These are phyloP conservation scores for Kurtzmaniella cleridarum DNA, from an alignment of 805 yeast genomes.

Conservation along the genomic window DNA sequence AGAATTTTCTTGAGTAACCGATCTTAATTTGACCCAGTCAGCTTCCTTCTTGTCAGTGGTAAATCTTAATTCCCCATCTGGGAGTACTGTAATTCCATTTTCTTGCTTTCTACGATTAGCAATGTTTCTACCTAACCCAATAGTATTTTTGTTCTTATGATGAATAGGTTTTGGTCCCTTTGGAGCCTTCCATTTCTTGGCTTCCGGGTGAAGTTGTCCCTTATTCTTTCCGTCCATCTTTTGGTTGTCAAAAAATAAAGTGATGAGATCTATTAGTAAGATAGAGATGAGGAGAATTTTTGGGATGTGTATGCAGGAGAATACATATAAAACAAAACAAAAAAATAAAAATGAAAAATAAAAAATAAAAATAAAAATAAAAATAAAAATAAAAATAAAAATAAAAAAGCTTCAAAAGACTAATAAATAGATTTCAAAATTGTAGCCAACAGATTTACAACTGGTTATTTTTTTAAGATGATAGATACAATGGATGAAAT, in stretches of 20 bases:
- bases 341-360: background rate
- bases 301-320: background rate
- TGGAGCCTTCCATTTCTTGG: conserved; percentile 79
- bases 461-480: too few relatives aligned
- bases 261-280: background rate
- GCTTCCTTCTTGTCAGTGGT: conserved; percentile 83
- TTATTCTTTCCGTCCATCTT: conserved; percentile 26
- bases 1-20: conserved; percentile 92
- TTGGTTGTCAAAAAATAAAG: background rate
- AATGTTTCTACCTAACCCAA: conserved; percentile 83
- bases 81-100: conserved; percentile 63
- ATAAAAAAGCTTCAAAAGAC: too few relatives aligned
- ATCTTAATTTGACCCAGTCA: conserved; percentile 82
- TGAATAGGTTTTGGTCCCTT: conserved; percentile 89
- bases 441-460: too few relatives aligned
- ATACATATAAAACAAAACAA: background rate
- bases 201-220: conserved; percentile 40
- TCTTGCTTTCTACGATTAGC: conserved; percentile 67
- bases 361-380: background rate
- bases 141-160: conserved; percentile 74
- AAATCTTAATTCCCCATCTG: conserved; percentile 86
- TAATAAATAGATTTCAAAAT: too few relatives aligned
- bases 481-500: too few relatives aligned
- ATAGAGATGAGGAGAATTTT: background rate
- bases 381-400: too few relatives aligned